Evolutionary conservation across 257 asterid species (phyloP), one percentile per base, ranked within the genome.

Genomic region (Thymus mandschuricus): DNA sequence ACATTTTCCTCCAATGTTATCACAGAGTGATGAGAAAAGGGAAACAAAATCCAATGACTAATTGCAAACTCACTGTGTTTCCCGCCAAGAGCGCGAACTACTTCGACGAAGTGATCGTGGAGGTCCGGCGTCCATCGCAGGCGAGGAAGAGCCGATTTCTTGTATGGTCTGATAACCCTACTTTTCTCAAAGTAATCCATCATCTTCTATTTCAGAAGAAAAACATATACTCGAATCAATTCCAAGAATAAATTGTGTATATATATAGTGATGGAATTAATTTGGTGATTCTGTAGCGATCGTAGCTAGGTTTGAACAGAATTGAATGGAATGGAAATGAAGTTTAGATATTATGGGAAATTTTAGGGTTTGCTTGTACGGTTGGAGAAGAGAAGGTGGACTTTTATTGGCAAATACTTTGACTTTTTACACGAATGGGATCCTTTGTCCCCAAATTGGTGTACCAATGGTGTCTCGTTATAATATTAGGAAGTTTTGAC

Each of bases 81-180:
- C 8, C 87, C 87, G 0, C 87, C 90, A 8, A 82, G 87, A 11
- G 41, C 63, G 1, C 55, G 75, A 52, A 85, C 83, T 13, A 79
- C 87, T 41, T 73, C 62, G 31, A 78, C 82, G 30, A 85, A 85
- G 63, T 33, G 80, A 8, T 34, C 49, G 9, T 85, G 90, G 27
- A 85, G 86, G 49, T 83, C 80, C 0, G 90, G 78, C 21, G 87
- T 81, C 90, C 87, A 83, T 31, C 80, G 82, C 1, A 85, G 65
- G 5, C 90, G 84, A 7, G 87, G 84, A 56, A 63, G 43, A 7
- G 70, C 34, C 1, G 87, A 78, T 67, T 81, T 82, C 12, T 29
- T 61, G 75, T 85, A 85, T 50, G 72, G 68, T 66, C 86, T 76
- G 29, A 79, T 55, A 31, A 31, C 81, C 76, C 80, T 83, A 75